Evolutionary conservation across 768 basidiomycete species (phyloP).

Genomic region (Russula lepida): DNA sequence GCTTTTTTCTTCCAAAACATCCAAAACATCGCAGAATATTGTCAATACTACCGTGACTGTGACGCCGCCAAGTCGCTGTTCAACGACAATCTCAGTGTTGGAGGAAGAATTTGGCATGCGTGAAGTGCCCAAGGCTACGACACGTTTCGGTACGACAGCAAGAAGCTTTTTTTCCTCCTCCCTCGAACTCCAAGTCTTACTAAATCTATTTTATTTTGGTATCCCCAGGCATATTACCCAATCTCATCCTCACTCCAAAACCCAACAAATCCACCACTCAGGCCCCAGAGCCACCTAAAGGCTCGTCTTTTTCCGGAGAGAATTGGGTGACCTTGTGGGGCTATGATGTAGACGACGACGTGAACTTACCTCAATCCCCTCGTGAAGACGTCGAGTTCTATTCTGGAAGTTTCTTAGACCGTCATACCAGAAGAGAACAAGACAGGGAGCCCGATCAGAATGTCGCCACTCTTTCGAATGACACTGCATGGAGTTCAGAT

Average conservation of each 20-base stretch:
- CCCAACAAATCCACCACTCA: conserved; percentile 2
- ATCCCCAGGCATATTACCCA: background rate
- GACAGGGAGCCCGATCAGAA: background rate
- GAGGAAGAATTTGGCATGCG: conserved; percentile 11
- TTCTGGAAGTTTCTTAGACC: background rate
- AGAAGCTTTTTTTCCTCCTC: background rate
- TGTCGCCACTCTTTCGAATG: background rate
- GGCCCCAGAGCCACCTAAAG: background rate
- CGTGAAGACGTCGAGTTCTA: background rate
- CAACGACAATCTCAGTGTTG: conserved; percentile 11
- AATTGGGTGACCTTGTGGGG: conserved; percentile 9
- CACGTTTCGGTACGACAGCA: background rate
- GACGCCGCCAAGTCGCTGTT: background rate
- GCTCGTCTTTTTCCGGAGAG: background rate
- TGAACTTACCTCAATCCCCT: background rate
- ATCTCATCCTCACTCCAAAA: conserved; percentile 1
- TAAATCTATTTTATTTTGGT: background rate
- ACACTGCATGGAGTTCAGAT: background rate
- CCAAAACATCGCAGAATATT: background rate
- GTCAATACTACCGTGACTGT: background rate
- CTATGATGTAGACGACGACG: background rate
- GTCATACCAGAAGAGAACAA: background rate
- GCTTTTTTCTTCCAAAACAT: background rate
- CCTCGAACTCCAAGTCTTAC: background rate
- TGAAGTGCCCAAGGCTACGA: background rate